Base-by-base conservation (phyloP, 352 stramenopile species). In the Phytophthora cryptogea region DNA sequence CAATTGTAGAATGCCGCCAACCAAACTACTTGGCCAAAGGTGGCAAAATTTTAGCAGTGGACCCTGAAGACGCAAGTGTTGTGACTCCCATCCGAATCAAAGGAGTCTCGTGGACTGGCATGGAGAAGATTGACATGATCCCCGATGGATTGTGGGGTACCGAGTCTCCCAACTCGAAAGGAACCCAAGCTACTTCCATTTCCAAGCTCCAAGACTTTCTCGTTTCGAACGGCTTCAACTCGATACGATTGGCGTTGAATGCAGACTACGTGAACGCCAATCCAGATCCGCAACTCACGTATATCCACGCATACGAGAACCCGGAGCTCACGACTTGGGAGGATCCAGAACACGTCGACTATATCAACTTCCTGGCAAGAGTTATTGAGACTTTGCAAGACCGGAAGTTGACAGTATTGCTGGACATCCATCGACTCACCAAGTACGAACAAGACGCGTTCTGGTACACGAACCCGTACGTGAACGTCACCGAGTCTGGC, bases 111-210 rank as follows among this genome's bases (percentile, higher is more conserved):
- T 90, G 81, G 81, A 61, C 72, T 47, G 81, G 81, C 33, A 88
- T 89, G 74, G 81, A 90, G 66, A 83, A 84, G 60, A 72, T 79
- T 16, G 71, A 89, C 48, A 85, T 83, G 68, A 88, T 90, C 55
- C 78, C 76, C 3, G 71, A 85, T 27, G 80, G 80, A 2, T 60
- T 90, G 32, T 88, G 66, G 63, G 80, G 74, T 7, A 74, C 67
- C 0, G 39, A 55, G 5, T 47, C 13, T n/a, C 40, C 44, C 17
- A 85, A 80, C 50, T 44, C 49, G 8, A 53, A 77, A 9, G 76
- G 74, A 16, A 75, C 69, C 2, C 56, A 74, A 26, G 78, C 63
- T 32, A 90, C 80, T 10, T 79, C 78, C 35, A 65, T 86, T 31
- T 63, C 71, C 37, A 82, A 65, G 37, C 49, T 90, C 26, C 33